Conservation (phyloP, 176 grass and related monocot species). For the Alloteropsis semialata region DNA sequence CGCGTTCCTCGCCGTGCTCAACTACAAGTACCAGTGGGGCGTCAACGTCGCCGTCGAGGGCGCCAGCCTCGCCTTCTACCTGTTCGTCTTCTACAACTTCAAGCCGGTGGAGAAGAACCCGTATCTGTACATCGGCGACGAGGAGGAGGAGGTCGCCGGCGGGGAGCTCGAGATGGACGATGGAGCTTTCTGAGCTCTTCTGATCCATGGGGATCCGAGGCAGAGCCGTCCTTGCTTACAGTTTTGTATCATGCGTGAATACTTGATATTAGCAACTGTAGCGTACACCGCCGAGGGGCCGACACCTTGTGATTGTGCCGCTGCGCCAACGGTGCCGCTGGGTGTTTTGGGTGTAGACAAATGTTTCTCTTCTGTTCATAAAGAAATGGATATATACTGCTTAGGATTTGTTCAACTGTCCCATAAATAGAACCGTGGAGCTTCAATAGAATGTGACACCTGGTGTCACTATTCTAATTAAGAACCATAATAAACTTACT, state of each 20-base stretch:
- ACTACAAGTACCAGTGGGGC: conserved; percentile 55
- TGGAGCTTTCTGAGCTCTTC: conserved; percentile 35
- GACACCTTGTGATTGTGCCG: background rate
- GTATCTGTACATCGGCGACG: conserved; percentile 53
- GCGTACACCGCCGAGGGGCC: background rate
- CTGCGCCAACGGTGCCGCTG: background rate
- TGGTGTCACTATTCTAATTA: too few relatives aligned
- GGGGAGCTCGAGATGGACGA: conserved; percentile 56
- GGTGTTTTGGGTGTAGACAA: background rate
- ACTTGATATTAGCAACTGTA: background rate
- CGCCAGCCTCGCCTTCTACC: conserved; percentile 52
- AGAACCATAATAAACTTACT: too few relatives aligned
- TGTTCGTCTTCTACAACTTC: conserved; percentile 62
- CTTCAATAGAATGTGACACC: background rate
- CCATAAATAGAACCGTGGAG: background rate
- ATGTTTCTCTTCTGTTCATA: background rate
- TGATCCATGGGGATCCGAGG: background rate
- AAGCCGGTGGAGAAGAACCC: conserved; percentile 53
- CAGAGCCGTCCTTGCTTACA: background rate
- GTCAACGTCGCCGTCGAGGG: conserved; percentile 40
- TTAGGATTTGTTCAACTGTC: background rate
- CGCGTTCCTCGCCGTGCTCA: conserved; percentile 38
- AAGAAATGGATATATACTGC: background rate
- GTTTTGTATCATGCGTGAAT: background rate
- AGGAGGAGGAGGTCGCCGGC: conserved; percentile 31